These are phyloP conservation scores for Reutealis trisperma DNA, from an alignment of 345 rosid species.

Conservation along the genomic window DNA sequence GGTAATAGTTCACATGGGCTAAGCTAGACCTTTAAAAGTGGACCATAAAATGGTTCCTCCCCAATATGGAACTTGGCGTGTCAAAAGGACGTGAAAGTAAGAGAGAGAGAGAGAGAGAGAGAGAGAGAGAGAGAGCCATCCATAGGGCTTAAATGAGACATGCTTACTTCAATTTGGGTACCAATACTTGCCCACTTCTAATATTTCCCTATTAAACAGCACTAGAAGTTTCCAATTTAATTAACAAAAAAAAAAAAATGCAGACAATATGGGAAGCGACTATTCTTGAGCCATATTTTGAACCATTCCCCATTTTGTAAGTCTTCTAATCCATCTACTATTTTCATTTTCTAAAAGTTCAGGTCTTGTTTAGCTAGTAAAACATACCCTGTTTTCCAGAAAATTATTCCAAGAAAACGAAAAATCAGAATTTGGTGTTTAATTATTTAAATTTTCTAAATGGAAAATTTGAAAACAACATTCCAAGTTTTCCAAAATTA, in stretches of 20 bases:
- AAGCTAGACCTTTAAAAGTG: not conserved
- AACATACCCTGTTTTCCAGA: too few relatives aligned
- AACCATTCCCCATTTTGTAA: not conserved
- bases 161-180: not conserved
- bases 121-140: not conserved
- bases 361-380: too few relatives aligned
- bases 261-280: not conserved
- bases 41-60: not conserved
- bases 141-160: not conserved
- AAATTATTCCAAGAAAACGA: too few relatives aligned
- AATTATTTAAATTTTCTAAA: too few relatives aligned
- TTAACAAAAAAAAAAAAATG: not conserved
- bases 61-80: not conserved
- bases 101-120: not conserved
- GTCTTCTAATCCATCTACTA: not conserved
- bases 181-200: too few relatives aligned
- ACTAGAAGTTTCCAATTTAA: not conserved
- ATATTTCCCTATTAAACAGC: too few relatives aligned
- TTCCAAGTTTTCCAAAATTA: too few relatives aligned
- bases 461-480: too few relatives aligned
- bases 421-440: too few relatives aligned
- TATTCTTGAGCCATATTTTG: not conserved
- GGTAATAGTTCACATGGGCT: too few relatives aligned
- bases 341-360: not conserved
- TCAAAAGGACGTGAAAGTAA: not conserved